Percentiles rank a stretch among this genome's conserved stretches.
Conservation (phyloP, 2,329 filamentous ascomycete species). For the Pyricularia sp. region DNA sequence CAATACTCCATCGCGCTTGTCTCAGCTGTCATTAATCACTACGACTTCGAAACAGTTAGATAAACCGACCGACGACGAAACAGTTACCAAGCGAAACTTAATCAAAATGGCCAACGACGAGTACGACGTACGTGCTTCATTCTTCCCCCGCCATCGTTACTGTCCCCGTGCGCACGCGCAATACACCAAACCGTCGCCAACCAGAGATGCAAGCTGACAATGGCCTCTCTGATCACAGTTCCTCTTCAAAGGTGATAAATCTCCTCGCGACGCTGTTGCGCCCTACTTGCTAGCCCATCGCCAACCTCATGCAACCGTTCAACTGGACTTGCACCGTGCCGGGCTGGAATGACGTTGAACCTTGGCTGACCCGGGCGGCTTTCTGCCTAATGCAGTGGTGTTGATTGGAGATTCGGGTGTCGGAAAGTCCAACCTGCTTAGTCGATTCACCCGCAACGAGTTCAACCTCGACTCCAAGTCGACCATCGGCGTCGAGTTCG, state of each 20-base stretch:
- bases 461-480: slow-evolving; percentile 99
- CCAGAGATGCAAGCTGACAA: slow-evolving; percentile 12
- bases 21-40: not conserved
- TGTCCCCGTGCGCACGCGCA: slow-evolving; percentile 1
- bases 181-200: slow-evolving; percentile 9
- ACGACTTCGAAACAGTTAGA: not conserved
- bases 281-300: slow-evolving; percentile 2
- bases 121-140: slow-evolving; percentile 74
- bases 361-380: not conserved
- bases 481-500: slow-evolving; percentile 98
- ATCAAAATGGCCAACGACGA: slow-evolving; percentile 96
- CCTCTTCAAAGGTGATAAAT: slow-evolving; percentile 84
- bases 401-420: slow-evolving; percentile 98
- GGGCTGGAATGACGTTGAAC: not conserved
- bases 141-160: slow-evolving; percentile 12
- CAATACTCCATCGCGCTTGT: not conserved
- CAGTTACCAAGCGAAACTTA: not conserved
- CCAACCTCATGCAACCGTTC: slow-evolving; percentile 20
- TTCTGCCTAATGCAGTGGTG: slow-evolving; percentile 55
- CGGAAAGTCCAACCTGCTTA: slow-evolving; percentile 99
- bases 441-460: slow-evolving; percentile 98
- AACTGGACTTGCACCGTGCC: not conserved
- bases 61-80: not conserved
- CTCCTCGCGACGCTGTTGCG: slow-evolving; percentile 9
- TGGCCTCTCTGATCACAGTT: slow-evolving; percentile 52